Base-by-base conservation (phyloP, 306 rosid genomes). In the Benincasa hispida region DNA sequence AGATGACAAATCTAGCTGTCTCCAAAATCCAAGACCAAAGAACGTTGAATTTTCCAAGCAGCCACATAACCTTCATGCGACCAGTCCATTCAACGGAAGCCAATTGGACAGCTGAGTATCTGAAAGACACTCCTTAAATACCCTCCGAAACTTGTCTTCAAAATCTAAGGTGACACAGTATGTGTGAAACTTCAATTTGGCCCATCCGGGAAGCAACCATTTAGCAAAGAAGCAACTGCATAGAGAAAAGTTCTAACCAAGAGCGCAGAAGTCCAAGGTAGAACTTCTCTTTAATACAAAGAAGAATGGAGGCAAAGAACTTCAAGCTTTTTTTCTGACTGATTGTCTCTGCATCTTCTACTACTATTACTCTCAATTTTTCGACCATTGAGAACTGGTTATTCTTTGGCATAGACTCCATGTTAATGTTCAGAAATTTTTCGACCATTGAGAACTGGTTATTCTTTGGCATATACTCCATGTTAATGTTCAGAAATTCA, bases 131-230 rank as follows among this genome's bases (percentile, higher is more conserved):
- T 90, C 70, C 89, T 88, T 81, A 90, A 75, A 55, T 88, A 89
- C 21, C 90, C 82, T 90, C 96, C 4, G 86, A 86, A 55, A 88
- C 97, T 81, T 90, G 88, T 90, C 87, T 87, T 88, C 21, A 88
- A 79, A 77, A 89, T 94, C 68, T 92, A 92, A 0, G 91, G 93
- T 1, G 97, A 92, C 76, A 87, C 93, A 0, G 86, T 68, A 88
- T 74, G 80, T 92, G 96, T 79, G 87, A 78, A 10, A 90, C 96
- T 74, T 92, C 97, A 34, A 90, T 86, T 82, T 90, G 96, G 81
- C 90, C 97, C 93, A 92, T 90, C 88, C 93, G 78, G 88, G 76
- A 75, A 92, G 93, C 96, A 92, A 88, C 63, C 93, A 96, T 0
- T 93, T 90, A 17, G 25, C 17, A 83, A 83, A 15, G 91, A 74